Conservation (phyloP, 208 protist species). For the Trichomonas tenax region DNA sequence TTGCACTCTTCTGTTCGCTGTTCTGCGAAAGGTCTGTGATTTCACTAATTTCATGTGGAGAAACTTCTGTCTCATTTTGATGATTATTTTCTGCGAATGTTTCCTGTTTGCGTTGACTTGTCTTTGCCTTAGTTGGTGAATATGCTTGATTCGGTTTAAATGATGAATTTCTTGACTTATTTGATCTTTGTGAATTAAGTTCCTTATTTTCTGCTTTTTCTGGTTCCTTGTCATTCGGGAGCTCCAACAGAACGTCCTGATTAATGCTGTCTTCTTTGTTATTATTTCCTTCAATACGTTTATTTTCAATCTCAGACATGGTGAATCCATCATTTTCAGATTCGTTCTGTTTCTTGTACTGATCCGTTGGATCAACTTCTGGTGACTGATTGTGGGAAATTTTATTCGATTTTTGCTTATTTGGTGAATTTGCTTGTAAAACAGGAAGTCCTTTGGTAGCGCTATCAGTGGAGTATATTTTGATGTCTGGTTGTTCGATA, state of each 20-base stretch:
- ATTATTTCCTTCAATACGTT: background rate
- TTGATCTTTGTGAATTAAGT: background rate
- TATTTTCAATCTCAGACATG: background rate
- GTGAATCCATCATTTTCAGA: background rate
- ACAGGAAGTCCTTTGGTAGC: background rate
- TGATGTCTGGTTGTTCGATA: background rate
- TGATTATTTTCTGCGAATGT: background rate
- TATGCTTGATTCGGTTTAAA: background rate
- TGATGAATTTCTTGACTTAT: background rate
- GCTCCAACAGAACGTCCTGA: background rate
- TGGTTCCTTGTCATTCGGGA: background rate
- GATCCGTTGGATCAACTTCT: background rate
- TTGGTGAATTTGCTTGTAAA: background rate
- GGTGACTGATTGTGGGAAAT: background rate
- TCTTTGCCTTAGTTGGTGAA: background rate
- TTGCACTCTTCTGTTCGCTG: background rate
- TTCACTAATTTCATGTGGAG: background rate
- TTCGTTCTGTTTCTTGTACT: background rate
- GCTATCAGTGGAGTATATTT: background rate
- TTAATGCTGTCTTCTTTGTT: background rate
- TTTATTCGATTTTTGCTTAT: background rate
- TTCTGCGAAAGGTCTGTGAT: background rate
- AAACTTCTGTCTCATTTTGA: background rate
- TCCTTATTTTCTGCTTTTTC: background rate
- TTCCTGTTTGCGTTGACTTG: background rate